phyloP scores from a whole-genome alignment of 208 protist genomes.

The Acanthamoeba sp. region DNA sequence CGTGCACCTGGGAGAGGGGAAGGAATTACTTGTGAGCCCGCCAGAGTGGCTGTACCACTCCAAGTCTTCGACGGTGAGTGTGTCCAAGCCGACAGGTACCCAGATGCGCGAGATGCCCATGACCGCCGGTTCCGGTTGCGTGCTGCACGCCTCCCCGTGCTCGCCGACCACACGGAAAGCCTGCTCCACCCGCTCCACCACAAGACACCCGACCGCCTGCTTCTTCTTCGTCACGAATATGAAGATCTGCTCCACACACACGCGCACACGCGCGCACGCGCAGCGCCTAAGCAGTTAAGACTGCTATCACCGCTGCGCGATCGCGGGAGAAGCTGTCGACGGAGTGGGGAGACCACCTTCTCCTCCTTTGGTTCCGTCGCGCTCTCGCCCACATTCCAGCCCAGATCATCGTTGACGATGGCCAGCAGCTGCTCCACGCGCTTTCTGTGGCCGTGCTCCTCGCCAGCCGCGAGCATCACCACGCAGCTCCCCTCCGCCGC shows the following conservation, averaged over 20 bases:
- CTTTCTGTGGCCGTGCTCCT: background rate
- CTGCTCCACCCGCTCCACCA: conserved; percentile 29
- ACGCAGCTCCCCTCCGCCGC: background rate
- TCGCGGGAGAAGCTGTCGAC: too few species aligned
- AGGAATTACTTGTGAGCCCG: background rate
- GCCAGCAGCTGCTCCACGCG: background rate
- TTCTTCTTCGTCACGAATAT: background rate
- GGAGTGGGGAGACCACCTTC: background rate
- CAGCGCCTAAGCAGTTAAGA: background rate
- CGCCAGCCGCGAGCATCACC: background rate
- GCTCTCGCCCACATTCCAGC: background rate
- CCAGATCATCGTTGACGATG: background rate
- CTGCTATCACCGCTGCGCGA: too few species aligned
- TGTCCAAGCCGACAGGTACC: background rate
- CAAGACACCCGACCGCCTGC: background rate
- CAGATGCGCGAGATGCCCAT: conserved; percentile 17
- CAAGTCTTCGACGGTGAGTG: too few species aligned
- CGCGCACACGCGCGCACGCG: background rate
- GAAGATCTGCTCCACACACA: background rate
- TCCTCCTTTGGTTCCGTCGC: background rate
- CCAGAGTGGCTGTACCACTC: too few species aligned
- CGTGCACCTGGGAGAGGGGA: background rate
- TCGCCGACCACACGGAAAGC: conserved; percentile 19
- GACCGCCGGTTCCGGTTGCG: background rate
- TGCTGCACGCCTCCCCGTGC: background rate